Evolutionary conservation across 495 filamentous ascomycete species (phyloP), one percentile per base, ranked within the genome.

Genomic region (Podospora sp.): DNA sequence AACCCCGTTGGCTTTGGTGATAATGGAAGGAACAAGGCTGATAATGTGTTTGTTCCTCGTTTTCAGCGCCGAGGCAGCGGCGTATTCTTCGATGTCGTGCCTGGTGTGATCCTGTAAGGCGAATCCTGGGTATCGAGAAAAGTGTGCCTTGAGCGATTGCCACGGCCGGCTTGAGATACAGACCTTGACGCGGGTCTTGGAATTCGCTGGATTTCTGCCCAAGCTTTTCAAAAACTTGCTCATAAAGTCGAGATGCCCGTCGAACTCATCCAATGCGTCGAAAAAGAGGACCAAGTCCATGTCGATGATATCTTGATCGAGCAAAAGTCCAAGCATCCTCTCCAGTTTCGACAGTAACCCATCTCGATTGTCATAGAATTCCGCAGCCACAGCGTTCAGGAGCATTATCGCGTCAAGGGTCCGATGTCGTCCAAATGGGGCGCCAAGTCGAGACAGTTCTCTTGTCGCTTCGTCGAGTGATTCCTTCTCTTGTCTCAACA

Each of bases 241-340:
- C 24, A 59, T 59, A 12, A 59, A 3, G 8, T 59, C 56, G 1
- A 22, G 56, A 11, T 59, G 21, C 11, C 67, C 72, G 3, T 71
- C 57, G 18, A 59, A 70, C n/a, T 68, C 67, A 50, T 75, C 71
- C 6, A 73, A 58, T 25, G 71, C 73, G 40, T 75, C 73, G n/a
- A n/a, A 16, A 75, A 66, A 72, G 22, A 72, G 66, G 33, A 20
- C 14, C 24, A 59, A 20, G 22, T 59, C 24, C 4, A 59, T 6
- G 1, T 18, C 7, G 3, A 35, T 33, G 2, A 20, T 6, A 3
- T 59, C 8, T 18, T 59, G 56, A 11, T 35, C 56, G 6, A 59
- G n/a, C 2, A 59, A 24, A 1, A 1, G 21, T 2, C 2, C 5
- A 22, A 59, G 24, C 2, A 16, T 18, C n/a, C 24, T 55, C 52